phyloP scores from a whole-genome alignment of 441 rosid species.

The Jatropha multifida region DNA sequence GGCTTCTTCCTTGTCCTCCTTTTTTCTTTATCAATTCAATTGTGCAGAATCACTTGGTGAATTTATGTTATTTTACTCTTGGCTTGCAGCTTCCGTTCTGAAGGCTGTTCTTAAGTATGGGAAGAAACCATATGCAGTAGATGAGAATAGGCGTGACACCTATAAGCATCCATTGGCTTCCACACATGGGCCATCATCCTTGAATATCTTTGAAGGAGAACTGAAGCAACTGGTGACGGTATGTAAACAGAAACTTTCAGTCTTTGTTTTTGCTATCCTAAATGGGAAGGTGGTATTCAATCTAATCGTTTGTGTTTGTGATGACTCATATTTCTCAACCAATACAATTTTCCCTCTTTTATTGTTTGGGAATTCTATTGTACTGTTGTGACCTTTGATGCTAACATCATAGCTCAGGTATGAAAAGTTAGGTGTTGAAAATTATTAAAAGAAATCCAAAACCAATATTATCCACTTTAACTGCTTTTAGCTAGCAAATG shows the following conservation, averaged over 20 bases:
- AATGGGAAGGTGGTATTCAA: background rate
- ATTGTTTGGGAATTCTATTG: background rate
- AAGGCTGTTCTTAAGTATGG: slow-evolving; percentile 72
- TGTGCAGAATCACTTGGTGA: background rate
- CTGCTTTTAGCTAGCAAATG: background rate
- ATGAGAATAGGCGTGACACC: slow-evolving; percentile 72
- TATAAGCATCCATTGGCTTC: slow-evolving; percentile 43
- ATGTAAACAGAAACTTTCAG: slow-evolving; percentile 17
- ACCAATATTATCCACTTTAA: too few relatives aligned
- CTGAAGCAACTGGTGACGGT: slow-evolving; percentile 67
- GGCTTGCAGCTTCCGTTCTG: slow-evolving; percentile 62
- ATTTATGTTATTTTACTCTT: slow-evolving; percentile 20
- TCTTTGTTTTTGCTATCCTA: background rate
- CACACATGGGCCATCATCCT: slow-evolving; percentile 38
- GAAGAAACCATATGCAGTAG: slow-evolving; percentile 60
- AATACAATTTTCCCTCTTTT: background rate
- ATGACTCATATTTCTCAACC: background rate
- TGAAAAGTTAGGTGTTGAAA: background rate
- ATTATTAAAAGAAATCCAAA: background rate
- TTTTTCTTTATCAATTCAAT: background rate
- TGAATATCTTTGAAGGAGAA: slow-evolving; percentile 52
- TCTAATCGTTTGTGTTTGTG: background rate
- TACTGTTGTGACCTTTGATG: background rate
- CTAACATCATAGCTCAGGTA: background rate
- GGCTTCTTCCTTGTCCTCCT: background rate